Evolutionary conservation across 1,284 basidiomycete genomes (phyloP).

Genomic region (Testicularia cyperi): DNA sequence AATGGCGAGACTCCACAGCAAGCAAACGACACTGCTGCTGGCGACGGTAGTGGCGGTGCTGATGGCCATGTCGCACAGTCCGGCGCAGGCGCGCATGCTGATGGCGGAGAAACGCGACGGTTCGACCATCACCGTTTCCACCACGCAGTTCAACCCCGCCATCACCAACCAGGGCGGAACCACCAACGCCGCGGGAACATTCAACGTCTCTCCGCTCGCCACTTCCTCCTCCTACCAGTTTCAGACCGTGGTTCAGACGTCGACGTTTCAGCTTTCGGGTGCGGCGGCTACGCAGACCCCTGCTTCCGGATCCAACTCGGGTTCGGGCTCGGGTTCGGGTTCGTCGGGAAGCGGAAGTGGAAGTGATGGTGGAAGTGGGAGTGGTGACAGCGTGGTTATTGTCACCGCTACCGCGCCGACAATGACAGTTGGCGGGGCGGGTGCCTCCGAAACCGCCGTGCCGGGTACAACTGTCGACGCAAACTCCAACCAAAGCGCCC

Average conservation of each 20-base stretch:
- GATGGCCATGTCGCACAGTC: no score
- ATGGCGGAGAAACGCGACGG: constrained; percentile 9
- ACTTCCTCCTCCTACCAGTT: constrained; percentile 30
- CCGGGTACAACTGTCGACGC: not conserved
- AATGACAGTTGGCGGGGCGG: constrained; percentile 4
- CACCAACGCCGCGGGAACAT: constrained; percentile 46
- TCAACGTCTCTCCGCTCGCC: constrained; percentile 41
- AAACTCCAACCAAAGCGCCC: not conserved
- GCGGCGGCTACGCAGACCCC: not conserved
- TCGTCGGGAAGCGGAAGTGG: constrained; percentile 1
- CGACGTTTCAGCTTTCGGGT: constrained; percentile 10
- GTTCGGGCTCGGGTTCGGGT: not conserved
- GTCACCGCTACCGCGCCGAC: constrained; percentile 18
- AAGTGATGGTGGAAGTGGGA: not conserved
- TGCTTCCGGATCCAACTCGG: not conserved
- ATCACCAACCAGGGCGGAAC: constrained; percentile 44
- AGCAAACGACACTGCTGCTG: no score
- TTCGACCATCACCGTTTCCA: constrained; percentile 17
- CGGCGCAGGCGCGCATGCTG: no score
- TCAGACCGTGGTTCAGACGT: constrained; percentile 20
- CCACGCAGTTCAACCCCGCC: constrained; percentile 36
- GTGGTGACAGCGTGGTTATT: constrained; percentile 7
- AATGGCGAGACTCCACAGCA: no score
- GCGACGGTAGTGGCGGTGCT: no score
- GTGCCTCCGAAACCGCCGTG: no score